Evolutionary conservation across 352 stramenopile species (phyloP), one percentile per base, ranked within the genome.

Genomic region (Phytophthora litchii): DNA sequence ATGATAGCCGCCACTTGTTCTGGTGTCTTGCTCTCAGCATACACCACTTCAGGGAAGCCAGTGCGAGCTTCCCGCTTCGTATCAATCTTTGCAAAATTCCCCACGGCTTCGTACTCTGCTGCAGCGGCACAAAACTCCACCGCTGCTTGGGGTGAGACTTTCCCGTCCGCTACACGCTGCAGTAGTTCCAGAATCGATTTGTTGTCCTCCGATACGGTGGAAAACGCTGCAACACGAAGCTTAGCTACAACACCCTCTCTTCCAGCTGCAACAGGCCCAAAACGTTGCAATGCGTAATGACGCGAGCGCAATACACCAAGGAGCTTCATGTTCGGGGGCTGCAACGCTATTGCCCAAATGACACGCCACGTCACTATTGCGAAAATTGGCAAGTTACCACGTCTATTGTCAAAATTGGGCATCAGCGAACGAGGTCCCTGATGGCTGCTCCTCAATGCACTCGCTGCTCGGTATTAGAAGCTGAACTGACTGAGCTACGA

Each of bases 21-120:
- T 4, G 87, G 55, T 1, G 88, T 98, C 69, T 99, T 99, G 20
- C 91, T 93, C 71, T 97, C 83, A 12, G 78, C 91, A 74, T 98
- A 99, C 23, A 99, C 84, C 34, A 97, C 95, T 52, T 99, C 95
- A 0, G 96, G 96, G 62, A 99, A 98, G 9, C 94, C 95, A 14
- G 91, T 96, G n/a, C 96, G 86, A 35, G 63, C 75, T 5, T 85
- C 76, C 12, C 95, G 78, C 14, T 84, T 80, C 40, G 92, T 95
- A 70, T 98, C 95, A 23, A 98, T 90, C 71, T 92, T 92, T 36
- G 81, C 83, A 29, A 76, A 91, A 5, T 68, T 45, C 1, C 70
- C 79, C 9, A 91, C 64, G 20, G 70, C 59, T 43, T 89, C 66
- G 32, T 92, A 92, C 45, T 80, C 71, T 11, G 41, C 17, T 32